Percentiles rank a stretch among this genome's conserved stretches.
Evolutionary conservation across 768 basidiomycete genomes (phyloP).

Genomic region (Galerina marginata): DNA sequence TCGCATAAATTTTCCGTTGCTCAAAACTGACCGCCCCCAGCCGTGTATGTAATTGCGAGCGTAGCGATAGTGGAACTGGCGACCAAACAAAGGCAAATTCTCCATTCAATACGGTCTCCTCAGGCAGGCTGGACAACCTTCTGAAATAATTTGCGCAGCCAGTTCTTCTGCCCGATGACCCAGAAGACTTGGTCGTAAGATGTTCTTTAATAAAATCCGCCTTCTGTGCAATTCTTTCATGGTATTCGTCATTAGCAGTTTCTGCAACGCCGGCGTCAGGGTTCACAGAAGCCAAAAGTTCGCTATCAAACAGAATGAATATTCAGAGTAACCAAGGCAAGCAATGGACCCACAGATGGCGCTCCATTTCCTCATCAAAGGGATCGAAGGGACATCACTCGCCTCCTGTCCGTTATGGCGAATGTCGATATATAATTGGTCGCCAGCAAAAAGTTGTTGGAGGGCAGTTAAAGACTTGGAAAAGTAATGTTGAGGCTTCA

Average conservation of each 20-base stretch:
- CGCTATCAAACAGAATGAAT: constrained; percentile 45
- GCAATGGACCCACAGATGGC: constrained; percentile 62
- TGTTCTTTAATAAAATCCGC: constrained; percentile 89
- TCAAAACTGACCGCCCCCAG: no score
- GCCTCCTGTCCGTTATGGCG: constrained; percentile 43
- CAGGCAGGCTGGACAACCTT: constrained; percentile 80
- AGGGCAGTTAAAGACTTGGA: constrained; percentile 64
- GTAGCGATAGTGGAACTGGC: no score
- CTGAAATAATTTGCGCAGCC: constrained; percentile 78
- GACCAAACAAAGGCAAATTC: no score
- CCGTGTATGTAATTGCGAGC: no score
- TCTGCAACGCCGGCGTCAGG: constrained; percentile 53
- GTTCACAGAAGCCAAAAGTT: constrained; percentile 69
- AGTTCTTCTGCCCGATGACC: constrained; percentile 83
- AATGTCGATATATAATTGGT: constrained; percentile 57
- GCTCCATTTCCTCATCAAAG: constrained; percentile 70
- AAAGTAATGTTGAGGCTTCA: constrained; percentile 55
- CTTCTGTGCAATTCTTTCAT: constrained; percentile 76
- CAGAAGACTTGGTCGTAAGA: constrained; percentile 91
- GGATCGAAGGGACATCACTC: constrained; percentile 20
- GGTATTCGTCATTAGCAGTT: constrained; percentile 62
- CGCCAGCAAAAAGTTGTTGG: constrained; percentile 71
- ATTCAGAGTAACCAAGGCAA: neutral
- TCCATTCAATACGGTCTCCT: constrained; percentile 90
- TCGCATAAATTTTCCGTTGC: no score